Conservation (phyloP, 208 protist genomes). For the Wallacemonas collosoma region DNA sequence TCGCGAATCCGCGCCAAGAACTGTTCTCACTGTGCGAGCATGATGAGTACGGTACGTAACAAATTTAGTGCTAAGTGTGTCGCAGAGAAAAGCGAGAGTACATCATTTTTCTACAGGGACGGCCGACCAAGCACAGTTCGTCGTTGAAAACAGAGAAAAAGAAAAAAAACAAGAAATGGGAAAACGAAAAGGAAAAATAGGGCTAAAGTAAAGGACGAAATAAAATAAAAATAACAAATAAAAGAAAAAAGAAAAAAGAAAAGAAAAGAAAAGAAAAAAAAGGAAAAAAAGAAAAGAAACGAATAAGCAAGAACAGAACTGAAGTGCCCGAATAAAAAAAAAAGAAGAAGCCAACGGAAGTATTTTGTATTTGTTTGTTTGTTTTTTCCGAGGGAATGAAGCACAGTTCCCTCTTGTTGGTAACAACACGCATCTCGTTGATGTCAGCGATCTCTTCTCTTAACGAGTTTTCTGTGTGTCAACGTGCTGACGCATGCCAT, state of each 20-base stretch:
- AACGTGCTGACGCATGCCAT: too few species aligned
- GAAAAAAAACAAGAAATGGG: not conserved
- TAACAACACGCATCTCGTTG: too few species aligned
- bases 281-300: not conserved
- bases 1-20: too few species aligned
- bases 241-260: slow-evolving; percentile 19
- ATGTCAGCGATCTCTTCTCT: too few species aligned
- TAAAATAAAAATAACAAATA: slow-evolving; percentile 19
- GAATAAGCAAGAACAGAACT: not conserved
- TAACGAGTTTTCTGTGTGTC: too few species aligned
- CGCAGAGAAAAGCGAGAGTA: not conserved
- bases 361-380: too few species aligned
- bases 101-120: too few species aligned
- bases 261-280: not conserved
- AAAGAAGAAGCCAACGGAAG: not conserved
- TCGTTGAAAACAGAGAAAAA: not conserved
- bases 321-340: slow-evolving; percentile 12
- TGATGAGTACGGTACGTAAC: too few species aligned
- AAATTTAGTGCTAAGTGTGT: not conserved
- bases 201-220: not conserved
- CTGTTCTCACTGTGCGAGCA: too few species aligned
- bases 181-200: slow-evolving; percentile 4
- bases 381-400: too few species aligned
- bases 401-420: too few species aligned
- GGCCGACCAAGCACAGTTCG: too few species aligned